Conservation (phyloP, 148 eudicot genomes). For the Rhododendron ferrugineum region DNA sequence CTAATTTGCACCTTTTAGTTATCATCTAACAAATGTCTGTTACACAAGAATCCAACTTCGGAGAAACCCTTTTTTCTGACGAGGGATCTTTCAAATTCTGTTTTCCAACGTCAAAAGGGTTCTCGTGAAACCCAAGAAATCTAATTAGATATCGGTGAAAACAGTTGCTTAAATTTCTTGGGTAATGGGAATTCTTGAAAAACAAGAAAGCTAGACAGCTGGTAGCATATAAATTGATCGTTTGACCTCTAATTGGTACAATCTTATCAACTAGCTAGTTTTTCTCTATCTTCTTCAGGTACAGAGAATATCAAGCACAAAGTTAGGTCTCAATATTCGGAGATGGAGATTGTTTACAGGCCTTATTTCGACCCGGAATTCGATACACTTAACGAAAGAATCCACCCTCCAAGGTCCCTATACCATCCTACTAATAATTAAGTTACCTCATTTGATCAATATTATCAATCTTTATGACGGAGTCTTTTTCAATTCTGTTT, state of each 20-base stretch:
- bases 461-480: background rate
- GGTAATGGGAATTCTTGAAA: background rate
- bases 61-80: background rate
- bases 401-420: slow-evolving; percentile 76
- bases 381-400: slow-evolving; percentile 55
- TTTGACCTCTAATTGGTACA: background rate
- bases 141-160: background rate
- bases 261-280: background rate
- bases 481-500: background rate
- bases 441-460: background rate
- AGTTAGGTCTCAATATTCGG: background rate
- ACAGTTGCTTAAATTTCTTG: background rate
- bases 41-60: background rate
- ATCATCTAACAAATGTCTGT: background rate
- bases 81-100: background rate
- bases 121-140: slow-evolving; percentile 3
- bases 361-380: slow-evolving; percentile 62
- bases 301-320: background rate
- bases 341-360: slow-evolving; percentile 52
- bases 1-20: background rate
- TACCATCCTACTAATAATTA: background rate
- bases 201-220: slow-evolving; percentile 5
- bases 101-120: slow-evolving; percentile 4
- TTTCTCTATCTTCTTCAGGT: background rate
- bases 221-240: background rate